These are phyloP conservation scores for Buddleja alternifolia DNA, from an alignment of 257 asterid species.

Conservation along the genomic window DNA sequence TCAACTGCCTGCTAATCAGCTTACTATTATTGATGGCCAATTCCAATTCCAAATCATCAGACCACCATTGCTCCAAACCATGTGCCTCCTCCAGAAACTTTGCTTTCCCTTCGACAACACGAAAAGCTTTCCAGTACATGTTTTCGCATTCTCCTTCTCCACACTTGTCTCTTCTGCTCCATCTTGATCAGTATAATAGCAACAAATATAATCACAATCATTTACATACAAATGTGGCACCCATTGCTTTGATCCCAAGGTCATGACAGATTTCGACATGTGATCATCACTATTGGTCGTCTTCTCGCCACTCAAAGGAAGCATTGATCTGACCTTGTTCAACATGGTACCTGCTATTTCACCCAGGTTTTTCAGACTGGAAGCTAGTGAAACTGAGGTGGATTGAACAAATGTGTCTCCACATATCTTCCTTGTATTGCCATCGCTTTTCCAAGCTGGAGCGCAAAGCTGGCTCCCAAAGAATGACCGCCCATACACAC, in stretches of 20 bases:
- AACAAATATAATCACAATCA: constrained; percentile 89
- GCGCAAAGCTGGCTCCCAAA: constrained; percentile 94
- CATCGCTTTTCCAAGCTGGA: constrained; percentile 86
- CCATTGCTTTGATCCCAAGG: constrained; percentile 71
- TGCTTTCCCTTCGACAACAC: constrained; percentile 86
- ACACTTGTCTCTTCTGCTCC: constrained; percentile 32
- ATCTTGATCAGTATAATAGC: constrained; percentile 73
- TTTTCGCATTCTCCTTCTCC: constrained; percentile 69
- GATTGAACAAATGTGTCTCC: constrained; percentile 95
- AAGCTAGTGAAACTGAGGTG: constrained; percentile 93
- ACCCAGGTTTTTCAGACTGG: constrained; percentile 66
- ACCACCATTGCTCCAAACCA: constrained; percentile 99
- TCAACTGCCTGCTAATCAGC: constrained; percentile 86
- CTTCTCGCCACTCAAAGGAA: constrained; percentile 49
- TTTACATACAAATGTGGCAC: constrained; percentile 87
- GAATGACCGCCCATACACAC: constrained; percentile 90
- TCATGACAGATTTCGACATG: constrained; percentile 27
- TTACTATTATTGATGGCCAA: constrained; percentile 77
- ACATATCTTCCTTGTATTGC: constrained; percentile 87
- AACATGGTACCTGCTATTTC: constrained; percentile 78
- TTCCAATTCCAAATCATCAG: constrained; percentile 84
- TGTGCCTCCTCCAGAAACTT: constrained; percentile 96
- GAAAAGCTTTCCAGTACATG: constrained; percentile 72
- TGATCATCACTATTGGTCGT: constrained; percentile 25
- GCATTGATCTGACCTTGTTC: constrained; percentile 70